A percentile compares a stretch with the other conserved stretches of the same genome.
Conservation (phyloP, 2,329 filamentous ascomycete genomes). For the Massarina eburnea region DNA sequence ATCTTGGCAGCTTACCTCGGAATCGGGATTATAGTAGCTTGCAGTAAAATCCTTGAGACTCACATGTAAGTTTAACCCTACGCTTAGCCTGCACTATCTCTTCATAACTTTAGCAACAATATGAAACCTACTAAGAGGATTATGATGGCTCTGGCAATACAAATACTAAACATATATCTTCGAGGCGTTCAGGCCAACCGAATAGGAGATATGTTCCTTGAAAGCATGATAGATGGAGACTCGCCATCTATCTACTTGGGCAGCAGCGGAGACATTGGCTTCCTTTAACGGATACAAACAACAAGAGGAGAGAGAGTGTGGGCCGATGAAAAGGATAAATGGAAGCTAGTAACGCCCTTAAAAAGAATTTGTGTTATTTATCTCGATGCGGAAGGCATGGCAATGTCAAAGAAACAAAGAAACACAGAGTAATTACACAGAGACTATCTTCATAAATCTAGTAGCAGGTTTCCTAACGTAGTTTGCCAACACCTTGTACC, state of each 20-base stretch:
- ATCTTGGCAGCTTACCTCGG: slow-evolving; percentile 5
- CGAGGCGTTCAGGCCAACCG: slow-evolving; percentile 2
- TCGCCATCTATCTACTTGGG: not conserved
- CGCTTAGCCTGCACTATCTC: slow-evolving; percentile 1
- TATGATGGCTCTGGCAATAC: slow-evolving; percentile 10
- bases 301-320: slow-evolving; percentile 1
- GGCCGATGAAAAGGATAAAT: slow-evolving; percentile 1
- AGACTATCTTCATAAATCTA: too few relatives aligned
- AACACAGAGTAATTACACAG: too few relatives aligned
- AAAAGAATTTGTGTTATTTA: too few relatives aligned
- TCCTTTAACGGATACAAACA: slow-evolving; percentile 1
- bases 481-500: too few relatives aligned
- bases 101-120: slow-evolving; percentile 7
- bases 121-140: slow-evolving; percentile 7
- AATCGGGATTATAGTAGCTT: slow-evolving; percentile 6
- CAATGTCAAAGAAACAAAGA: too few relatives aligned
- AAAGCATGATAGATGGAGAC: slow-evolving; percentile 1
- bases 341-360: not conserved
- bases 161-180: slow-evolving; percentile 8
- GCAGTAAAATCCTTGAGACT: slow-evolving; percentile 6
- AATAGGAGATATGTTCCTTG: slow-evolving; percentile 1
- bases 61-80: slow-evolving; percentile 4
- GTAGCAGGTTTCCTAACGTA: too few relatives aligned
- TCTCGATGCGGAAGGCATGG: too few relatives aligned
- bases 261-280: slow-evolving; percentile 4